These are phyloP conservation scores for Tetracentron sinense DNA, from an alignment of 164 flowering plant genomes.

Conservation along the genomic window DNA sequence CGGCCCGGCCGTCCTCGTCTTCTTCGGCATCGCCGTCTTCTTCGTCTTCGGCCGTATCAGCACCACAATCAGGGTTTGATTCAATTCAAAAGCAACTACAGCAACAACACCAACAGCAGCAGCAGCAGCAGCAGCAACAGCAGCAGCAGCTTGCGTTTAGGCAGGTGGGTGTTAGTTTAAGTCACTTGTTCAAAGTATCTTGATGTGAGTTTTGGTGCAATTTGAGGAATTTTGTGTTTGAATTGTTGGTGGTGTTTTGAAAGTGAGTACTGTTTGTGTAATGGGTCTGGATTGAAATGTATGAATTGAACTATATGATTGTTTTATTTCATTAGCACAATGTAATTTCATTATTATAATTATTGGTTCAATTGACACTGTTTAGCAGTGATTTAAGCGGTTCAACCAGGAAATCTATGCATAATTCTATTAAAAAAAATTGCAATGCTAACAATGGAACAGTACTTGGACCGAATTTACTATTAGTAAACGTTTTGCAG, in stretches of 20 bases:
- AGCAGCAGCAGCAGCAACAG: slow-evolving; percentile 34
- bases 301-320: background rate
- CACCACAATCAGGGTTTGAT: slow-evolving; percentile 63
- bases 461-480: no score
- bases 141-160: slow-evolving; percentile 28
- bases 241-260: slow-evolving; percentile 8
- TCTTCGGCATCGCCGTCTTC: slow-evolving; percentile 76
- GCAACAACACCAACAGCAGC: no score
- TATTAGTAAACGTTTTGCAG: no score
- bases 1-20: slow-evolving; percentile 44
- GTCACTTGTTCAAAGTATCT: background rate
- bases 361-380: no score
- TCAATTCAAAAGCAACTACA: slow-evolving; percentile 54
- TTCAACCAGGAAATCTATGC: no score
- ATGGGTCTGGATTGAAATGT: slow-evolving; percentile 1
- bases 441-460: no score
- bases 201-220: background rate
- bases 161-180: slow-evolving; percentile 18
- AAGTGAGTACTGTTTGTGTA: background rate
- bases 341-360: no score
- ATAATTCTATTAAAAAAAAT: no score
- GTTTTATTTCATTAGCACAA: no score
- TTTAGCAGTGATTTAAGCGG: no score
- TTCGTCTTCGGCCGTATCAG: slow-evolving; percentile 73
- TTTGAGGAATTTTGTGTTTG: slow-evolving; percentile 4